Evolutionary conservation across 306 rosid genomes (phyloP), one percentile per base, ranked within the genome.

Genomic region (Acacia melanoxylon): DNA sequence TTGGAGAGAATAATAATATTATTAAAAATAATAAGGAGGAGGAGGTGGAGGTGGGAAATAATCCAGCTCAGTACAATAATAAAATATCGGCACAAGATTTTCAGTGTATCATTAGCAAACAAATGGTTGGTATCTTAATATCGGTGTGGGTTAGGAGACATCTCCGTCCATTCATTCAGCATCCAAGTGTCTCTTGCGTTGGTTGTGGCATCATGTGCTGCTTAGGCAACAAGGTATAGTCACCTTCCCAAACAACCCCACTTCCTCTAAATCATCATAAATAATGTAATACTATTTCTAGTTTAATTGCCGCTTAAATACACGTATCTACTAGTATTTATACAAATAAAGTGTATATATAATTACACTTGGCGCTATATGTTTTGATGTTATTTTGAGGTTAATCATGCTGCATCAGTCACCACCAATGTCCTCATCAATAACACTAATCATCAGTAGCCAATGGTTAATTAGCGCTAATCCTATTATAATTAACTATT

Each of bases 161-260:
- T 81, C 89, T 93, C 79, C 86, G 90, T 74, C 94, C 95, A 12
- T 85, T 89, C 84, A 86, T 95, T 78, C 84, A 77, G 77, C 85
- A 89, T 87, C 90, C 89, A 61, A 89, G 88, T 29, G 99, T 95
- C 65, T 93, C 95, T 1, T 95, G 99, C 49, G 85, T 95, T 0
- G 98, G 98, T 14, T 90, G 95, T 83, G 99, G 99, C 75, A 84
- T 93, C 83, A 90, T 95, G 92, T 88, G 93, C 56, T 95, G 95
- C 85, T 87, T 95, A 22, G 98, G 98, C 73, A 95, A 95, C 76
- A 95, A 95, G 98, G 98, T 91, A n/a, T 46, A 11, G 16, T 46
- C 52, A 45, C 74, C 72, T 79, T 67, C 56, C 80, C 31, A 52
- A 19, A 11, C 9, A 78, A 84, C 49, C 79, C 87, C 80, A 58